These are phyloP conservation scores for Carpinus fangiana DNA, from an alignment of 306 rosid genomes.

Conservation along the genomic window DNA sequence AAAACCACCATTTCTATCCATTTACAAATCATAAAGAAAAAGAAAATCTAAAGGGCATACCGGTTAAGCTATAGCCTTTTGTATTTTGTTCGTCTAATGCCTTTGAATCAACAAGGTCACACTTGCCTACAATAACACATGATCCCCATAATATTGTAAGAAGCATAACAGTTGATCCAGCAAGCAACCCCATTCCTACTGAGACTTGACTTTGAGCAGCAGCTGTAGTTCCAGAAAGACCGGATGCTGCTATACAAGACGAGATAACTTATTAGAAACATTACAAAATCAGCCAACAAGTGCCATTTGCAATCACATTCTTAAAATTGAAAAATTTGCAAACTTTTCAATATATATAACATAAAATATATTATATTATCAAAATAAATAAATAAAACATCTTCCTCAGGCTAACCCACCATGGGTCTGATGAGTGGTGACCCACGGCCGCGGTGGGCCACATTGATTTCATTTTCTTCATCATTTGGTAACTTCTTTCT, in stretches of 20 bases:
- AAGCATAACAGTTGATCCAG: slow-evolving; percentile 79
- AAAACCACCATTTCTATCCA: neutral
- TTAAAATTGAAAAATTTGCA: too few species aligned
- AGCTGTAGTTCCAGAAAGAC: slow-evolving; percentile 55
- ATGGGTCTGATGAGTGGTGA: too few species aligned
- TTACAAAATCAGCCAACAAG: neutral
- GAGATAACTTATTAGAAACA: slow-evolving; percentile 1
- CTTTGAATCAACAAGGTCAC: slow-evolving; percentile 41
- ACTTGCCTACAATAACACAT: slow-evolving; percentile 64
- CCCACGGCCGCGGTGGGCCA: too few species aligned
- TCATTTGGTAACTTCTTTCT: too few species aligned
- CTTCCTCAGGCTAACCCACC: too few species aligned
- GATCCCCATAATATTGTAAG: slow-evolving; percentile 67
- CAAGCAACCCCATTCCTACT: slow-evolving; percentile 72
- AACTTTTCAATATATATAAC: too few species aligned
- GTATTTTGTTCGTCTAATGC: slow-evolving; percentile 42
- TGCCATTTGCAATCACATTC: too few species aligned
- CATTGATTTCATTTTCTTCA: too few species aligned
- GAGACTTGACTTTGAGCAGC: slow-evolving; percentile 72
- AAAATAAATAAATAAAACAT: too few species aligned
- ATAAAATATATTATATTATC: too few species aligned
- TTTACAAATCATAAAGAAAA: neutral
- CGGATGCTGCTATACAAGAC: slow-evolving; percentile 50
- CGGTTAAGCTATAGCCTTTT: slow-evolving; percentile 46
- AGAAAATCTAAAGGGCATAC: slow-evolving; percentile 14